Evolutionary conservation across 352 stramenopile genomes (phyloP).

Genomic region (Phytophthora constricta): DNA sequence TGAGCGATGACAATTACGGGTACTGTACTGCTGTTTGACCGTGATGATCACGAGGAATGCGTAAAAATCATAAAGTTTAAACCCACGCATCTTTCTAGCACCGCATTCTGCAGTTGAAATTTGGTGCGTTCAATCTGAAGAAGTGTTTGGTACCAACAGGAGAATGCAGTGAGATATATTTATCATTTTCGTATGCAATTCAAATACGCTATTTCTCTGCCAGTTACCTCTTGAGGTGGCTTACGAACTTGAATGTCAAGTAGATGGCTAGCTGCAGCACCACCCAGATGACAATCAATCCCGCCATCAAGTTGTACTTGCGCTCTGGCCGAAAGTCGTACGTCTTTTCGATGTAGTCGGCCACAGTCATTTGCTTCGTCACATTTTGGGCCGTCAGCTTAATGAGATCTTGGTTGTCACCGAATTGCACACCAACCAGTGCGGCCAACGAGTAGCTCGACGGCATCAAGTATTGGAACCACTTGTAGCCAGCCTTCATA

Average conservation of each 20-base stretch:
- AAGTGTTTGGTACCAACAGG: no score
- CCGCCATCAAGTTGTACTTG: slow-evolving; percentile 59
- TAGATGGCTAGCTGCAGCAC: slow-evolving; percentile 60
- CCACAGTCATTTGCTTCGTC: slow-evolving; percentile 34
- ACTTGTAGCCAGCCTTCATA: slow-evolving; percentile 74
- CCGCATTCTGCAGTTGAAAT: no score
- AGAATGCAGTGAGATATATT: background rate
- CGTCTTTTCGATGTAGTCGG: slow-evolving; percentile 41
- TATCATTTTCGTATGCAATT: background rate
- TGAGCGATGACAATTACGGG: no score
- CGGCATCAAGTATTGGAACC: slow-evolving; percentile 69
- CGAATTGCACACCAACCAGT: slow-evolving; percentile 47
- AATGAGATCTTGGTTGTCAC: slow-evolving; percentile 41
- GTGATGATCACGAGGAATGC: no score
- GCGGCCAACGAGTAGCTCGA: slow-evolving; percentile 62
- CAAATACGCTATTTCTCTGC: background rate
- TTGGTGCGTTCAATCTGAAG: no score
- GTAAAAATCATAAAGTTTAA: no score
- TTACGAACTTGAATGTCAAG: slow-evolving; percentile 71
- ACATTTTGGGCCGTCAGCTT: slow-evolving; percentile 5
- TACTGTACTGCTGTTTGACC: no score
- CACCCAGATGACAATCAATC: slow-evolving; percentile 60
- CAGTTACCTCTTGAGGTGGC: slow-evolving; percentile 67
- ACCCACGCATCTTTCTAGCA: background rate
- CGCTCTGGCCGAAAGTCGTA: slow-evolving; percentile 62